A percentile compares a stretch with the other conserved stretches of the same genome.
Evolutionary conservation across 2,329 filamentous ascomycete genomes (phyloP).

Genomic region (Cadophora malorum): DNA sequence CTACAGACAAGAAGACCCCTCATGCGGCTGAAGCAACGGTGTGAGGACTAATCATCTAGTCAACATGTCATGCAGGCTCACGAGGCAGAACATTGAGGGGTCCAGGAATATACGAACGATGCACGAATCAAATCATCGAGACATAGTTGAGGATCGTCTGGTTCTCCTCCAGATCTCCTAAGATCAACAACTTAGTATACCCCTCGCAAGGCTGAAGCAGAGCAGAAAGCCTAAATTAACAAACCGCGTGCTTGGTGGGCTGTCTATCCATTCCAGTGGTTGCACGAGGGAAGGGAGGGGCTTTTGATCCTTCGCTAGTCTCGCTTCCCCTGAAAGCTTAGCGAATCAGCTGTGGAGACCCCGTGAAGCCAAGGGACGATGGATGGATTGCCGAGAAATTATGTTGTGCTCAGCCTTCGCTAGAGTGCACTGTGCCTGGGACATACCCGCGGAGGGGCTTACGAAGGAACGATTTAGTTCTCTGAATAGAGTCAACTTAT

Average conservation of each 20-base stretch:
- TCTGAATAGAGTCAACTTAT: not conserved
- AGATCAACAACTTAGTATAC: not conserved
- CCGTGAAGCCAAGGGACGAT: not conserved
- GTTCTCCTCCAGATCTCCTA: not conserved
- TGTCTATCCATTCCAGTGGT: not conserved
- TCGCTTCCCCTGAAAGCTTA: constrained; percentile 15
- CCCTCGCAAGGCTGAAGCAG: constrained; percentile 5
- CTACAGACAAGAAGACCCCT: not conserved
- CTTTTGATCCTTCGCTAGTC: constrained; percentile 3
- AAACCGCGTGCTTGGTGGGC: not conserved
- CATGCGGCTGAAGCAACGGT: not conserved
- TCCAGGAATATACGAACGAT: not conserved
- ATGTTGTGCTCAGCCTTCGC: constrained; percentile 4
- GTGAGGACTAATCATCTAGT: not conserved
- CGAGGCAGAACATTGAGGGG: not conserved
- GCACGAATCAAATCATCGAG: not conserved
- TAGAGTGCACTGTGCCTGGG: too few species aligned
- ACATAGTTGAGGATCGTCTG: not conserved
- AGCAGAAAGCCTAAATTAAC: not conserved
- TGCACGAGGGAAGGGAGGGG: not conserved
- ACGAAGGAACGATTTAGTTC: not conserved
- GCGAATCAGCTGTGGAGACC: constrained; percentile 2
- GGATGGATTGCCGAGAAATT: constrained; percentile 5
- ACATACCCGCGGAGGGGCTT: not conserved
- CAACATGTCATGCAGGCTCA: not conserved